These are phyloP conservation scores for Mitragyna speciosa DNA, from an alignment of 257 asterid genomes.

Conservation along the genomic window DNA sequence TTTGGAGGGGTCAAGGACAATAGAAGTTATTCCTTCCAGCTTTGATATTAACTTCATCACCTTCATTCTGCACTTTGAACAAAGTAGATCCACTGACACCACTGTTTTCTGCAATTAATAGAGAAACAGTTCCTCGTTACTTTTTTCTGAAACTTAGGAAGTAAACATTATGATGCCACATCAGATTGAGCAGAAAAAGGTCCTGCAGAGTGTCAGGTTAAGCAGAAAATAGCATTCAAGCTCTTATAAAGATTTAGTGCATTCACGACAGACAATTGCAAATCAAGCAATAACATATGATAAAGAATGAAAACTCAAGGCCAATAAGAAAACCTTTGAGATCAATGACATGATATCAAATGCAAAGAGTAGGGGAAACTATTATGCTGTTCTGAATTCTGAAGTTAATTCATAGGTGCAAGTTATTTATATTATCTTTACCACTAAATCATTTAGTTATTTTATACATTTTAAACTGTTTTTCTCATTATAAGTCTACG, in stretches of 20 bases:
- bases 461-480: not conserved
- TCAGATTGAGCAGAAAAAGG: constrained; percentile 14
- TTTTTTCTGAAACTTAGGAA: constrained; percentile 9
- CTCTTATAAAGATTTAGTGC: not conserved
- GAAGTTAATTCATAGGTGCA: constrained; percentile 6
- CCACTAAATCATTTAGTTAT: not conserved
- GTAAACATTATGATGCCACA: constrained; percentile 7
- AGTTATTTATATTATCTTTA: not conserved
- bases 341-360: constrained; percentile 21
- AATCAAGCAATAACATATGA: not conserved
- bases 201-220: constrained; percentile 22
- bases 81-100: constrained; percentile 39
- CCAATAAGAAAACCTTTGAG: constrained; percentile 23
- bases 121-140: not conserved
- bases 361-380: constrained; percentile 10
- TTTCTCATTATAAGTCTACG: not conserved
- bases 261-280: not conserved
- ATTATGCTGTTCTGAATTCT: constrained; percentile 5
- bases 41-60: constrained; percentile 30
- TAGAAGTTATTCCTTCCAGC: constrained; percentile 31
- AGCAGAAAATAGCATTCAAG: constrained; percentile 9
- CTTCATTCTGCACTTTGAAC: constrained; percentile 33
- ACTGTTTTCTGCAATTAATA: constrained; percentile 34
- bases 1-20: constrained; percentile 34
- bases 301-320: not conserved